Evolutionary conservation across 2,329 filamentous ascomycete species (phyloP), one percentile per base, ranked within the genome.

Genomic region (Phialophora tarda): DNA sequence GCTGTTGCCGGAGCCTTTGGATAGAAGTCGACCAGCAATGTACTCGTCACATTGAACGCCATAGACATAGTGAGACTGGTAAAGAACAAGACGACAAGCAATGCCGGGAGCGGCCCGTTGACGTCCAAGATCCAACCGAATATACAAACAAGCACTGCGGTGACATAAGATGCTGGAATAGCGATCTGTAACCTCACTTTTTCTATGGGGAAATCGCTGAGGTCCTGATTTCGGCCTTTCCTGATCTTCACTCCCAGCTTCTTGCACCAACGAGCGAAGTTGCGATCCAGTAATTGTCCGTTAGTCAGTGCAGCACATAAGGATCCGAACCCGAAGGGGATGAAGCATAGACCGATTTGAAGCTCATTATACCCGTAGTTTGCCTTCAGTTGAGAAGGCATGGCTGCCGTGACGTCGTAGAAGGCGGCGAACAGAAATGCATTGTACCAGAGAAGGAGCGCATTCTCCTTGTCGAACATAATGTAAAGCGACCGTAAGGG

Each of bases 191-290:
- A 68, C 2, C 79, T 72, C 0, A 77, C 77, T 54, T 69, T 74
- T 61, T 81, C 84, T 51, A 87, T 81, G 0, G 84, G 81, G 64
- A 86, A 86, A 30, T 80, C 74, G 4, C 73, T 71, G n/a, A 88
- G 75, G 64, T 86, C 81, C 63, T 83, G 79, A 17, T 82, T 67
- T 14, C 86, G 85, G 69, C 85, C 87, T 65, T 81, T 83, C 67
- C 86, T 85, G 69, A 92, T 84, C 1, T 81, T 78, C 64, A 92
- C 81, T 5, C 87, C 87, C 17, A 89, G 79, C 34, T 83, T 82
- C 57, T 80, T 82, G 1, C 91, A 90, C 55, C 88, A 84, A 47
- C 89, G 85, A 6, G 87, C 83, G 76, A 91, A 96, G 75, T 93
- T 93, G 82, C 86, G 88, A 76, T 92, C 90, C 41, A 91, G 82